Evolutionary conservation across 169 alveolate species (phyloP).

Genomic region (Babesia bigemina): DNA sequence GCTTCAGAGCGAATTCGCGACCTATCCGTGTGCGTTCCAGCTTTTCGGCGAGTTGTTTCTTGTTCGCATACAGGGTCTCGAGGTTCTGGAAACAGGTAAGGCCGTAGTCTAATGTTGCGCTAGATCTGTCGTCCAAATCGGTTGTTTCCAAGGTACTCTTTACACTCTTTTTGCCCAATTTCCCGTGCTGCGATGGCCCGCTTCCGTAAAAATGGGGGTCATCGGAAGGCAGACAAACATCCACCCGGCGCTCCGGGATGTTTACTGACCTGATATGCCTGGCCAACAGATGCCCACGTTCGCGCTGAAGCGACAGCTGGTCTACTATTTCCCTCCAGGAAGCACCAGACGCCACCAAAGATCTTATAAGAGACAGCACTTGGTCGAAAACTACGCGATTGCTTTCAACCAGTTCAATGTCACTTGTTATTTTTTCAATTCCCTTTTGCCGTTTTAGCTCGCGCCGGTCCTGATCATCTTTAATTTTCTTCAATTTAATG

Average conservation of each 20-base stretch:
- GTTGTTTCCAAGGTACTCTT: conserved; percentile 26
- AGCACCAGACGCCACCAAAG: conserved; percentile 85
- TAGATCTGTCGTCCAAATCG: conserved; percentile 45
- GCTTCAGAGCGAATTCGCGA: conserved; percentile 86
- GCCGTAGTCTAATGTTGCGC: conserved; percentile 51
- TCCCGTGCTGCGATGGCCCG: conserved; percentile 59
- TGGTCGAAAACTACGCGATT: conserved; percentile 82
- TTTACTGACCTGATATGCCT: conserved; percentile 80
- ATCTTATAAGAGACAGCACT: conserved; percentile 73
- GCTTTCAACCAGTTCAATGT: conserved; percentile 77
- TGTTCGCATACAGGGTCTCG: conserved; percentile 82
- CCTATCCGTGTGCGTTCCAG: conserved; percentile 87
- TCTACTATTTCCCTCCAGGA: conserved; percentile 90
- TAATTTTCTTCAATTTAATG: conserved; percentile 84
- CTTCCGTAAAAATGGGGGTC: conserved; percentile 70
- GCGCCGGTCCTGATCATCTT: conserved; percentile 87
- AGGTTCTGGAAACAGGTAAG: conserved; percentile 86
- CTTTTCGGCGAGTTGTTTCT: conserved; percentile 85
- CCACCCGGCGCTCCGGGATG: conserved; percentile 62
- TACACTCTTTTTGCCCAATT: conserved; percentile 15
- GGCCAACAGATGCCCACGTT: conserved; percentile 87
- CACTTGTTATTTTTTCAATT: conserved; percentile 76
- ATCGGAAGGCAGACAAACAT: conserved; percentile 61
- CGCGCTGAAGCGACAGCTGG: conserved; percentile 87
- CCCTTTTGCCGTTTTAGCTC: conserved; percentile 72